These are phyloP conservation scores for Cudoniella acicularis DNA, from an alignment of 495 filamentous ascomycete genomes.

Conservation along the genomic window DNA sequence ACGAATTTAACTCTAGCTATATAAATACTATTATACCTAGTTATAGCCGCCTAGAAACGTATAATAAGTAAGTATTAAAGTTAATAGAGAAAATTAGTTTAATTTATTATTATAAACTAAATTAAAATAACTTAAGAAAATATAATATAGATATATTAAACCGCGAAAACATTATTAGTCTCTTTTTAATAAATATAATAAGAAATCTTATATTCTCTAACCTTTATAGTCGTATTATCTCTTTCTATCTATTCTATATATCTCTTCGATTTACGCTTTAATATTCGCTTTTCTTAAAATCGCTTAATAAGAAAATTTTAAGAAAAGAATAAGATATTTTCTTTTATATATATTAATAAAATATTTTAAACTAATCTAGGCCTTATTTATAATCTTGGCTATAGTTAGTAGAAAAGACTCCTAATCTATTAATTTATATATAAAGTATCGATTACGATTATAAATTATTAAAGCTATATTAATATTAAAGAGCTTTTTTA, in stretches of 20 bases:
- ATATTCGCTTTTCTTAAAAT: not conserved
- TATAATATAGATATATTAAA: not conserved
- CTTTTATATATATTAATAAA: conserved; percentile 1
- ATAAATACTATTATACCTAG: no score
- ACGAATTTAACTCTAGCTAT: no score
- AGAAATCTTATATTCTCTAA: not conserved
- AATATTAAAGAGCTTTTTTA: not conserved
- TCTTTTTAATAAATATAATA: no score
- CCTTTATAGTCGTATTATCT: no score
- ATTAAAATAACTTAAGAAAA: no score
- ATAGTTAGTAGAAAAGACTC: not conserved
- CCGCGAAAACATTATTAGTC: not conserved
- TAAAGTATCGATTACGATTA: not conserved
- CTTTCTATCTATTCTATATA: not conserved
- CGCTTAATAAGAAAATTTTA: conserved; percentile 1
- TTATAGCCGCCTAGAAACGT: no score
- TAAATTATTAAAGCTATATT: not conserved
- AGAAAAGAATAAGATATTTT: not conserved
- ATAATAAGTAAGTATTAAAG: no score
- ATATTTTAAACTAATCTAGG: not conserved
- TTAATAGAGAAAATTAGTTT: not conserved
- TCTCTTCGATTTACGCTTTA: not conserved
- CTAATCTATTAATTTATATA: not conserved
- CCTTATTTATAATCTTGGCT: conserved; percentile 1
- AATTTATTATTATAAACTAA: not conserved